Evolutionary conservation across 2,329 filamentous ascomycete species (phyloP), one percentile per base, ranked within the genome.

Genomic region (Fusarium denticulatum): DNA sequence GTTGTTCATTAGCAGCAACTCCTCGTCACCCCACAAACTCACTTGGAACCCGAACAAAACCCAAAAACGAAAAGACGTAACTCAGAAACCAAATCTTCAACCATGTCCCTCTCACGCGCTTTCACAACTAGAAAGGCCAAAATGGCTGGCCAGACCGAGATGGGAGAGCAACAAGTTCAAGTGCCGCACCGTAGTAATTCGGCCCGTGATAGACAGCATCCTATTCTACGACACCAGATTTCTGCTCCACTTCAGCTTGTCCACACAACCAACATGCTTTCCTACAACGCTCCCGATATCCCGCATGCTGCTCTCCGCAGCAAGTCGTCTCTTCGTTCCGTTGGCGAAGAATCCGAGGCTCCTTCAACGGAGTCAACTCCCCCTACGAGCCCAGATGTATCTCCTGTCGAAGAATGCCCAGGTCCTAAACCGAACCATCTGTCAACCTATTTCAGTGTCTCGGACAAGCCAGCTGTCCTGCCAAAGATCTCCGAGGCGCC

Each of bases 191-290:
- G 87, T 77, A 88, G 85, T 82, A 86, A 85, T 78, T 86, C 86
- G 47, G 83, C 83, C 77, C 76, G 76, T 40, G 67, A 68, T 60
- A 88, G 87, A 80, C 85, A 82, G 68, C 80, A 80, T 65, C 77
- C 77, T 73, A 74, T 82, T 49, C 72, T 91, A 75, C 89, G 92
- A 67, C 82, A 88, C 80, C 92, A 95, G 85, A 99, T 99, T 80
- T 99, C 96, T 3, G 90, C 88, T 7, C 96, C 96, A 1, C 88
- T 97, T 60, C 92, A 95, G 82, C 88, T 99, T 72, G 87, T 98
- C 55, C 97, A 96, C 67, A 97, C 96, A 10, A 98, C 96, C 76
- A 99, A 98, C 83, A 94, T 97, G 89, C 91, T 98, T 61, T 95
- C 94, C 13, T 97, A 97, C 88, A 96, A 96, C 80, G 95, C 96